phyloP scores from a whole-genome alignment of 257 asterid species.

The Solanum bulbocastanum region DNA sequence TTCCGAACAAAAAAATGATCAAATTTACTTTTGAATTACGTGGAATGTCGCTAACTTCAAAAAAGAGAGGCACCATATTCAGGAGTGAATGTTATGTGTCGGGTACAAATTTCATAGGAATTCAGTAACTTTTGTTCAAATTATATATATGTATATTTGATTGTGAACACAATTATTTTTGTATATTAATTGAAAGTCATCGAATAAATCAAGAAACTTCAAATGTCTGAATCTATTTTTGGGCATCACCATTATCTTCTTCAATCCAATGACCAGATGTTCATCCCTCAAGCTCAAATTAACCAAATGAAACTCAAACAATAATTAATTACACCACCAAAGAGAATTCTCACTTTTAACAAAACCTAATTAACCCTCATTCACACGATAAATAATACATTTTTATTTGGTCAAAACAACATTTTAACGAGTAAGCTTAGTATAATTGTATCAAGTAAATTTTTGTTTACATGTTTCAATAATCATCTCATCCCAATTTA shows the following conservation, averaged over 20 bases:
- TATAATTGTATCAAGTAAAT: not conserved
- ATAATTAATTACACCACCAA: not conserved
- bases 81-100: too few species aligned
- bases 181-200: not conserved
- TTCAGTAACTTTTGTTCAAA: rapidly evolving
- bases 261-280: not conserved
- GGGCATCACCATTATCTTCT: not conserved
- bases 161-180: not conserved
- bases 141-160: not conserved
- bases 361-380: not conserved
- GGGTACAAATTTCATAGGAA: not conserved
- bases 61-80: too few species aligned
- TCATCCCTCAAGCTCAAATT: not conserved
- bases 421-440: not conserved
- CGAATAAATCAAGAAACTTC: not conserved
- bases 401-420: not conserved
- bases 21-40: not conserved
- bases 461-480: not conserved
- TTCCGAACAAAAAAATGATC: not conserved
- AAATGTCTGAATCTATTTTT: not conserved
- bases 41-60: not conserved
- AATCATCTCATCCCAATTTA: not conserved
- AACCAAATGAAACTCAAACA: not conserved
- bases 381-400: not conserved
- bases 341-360: not conserved